Conservation (phyloP, 352 stramenopile genomes). For the Phytopythium aichiense region DNA sequence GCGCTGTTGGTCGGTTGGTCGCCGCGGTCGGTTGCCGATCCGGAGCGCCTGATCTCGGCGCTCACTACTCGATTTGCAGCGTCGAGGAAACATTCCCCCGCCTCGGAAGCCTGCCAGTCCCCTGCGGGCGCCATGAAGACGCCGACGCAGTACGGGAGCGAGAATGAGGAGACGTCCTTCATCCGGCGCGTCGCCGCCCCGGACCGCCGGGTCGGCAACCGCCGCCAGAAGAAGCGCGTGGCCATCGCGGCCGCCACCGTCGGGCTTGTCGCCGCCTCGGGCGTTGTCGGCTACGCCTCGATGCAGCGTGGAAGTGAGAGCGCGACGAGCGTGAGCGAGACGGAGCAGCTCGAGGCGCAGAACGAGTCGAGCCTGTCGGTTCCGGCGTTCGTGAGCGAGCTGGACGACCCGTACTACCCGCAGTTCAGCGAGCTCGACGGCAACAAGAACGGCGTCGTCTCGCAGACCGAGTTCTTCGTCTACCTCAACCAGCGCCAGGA, state of each 20-base stretch:
- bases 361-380: conserved; percentile 15
- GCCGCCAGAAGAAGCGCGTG: conserved; percentile 43
- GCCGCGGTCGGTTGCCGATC: neutral
- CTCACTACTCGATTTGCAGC: conserved; percentile 38
- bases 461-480: conserved; percentile 31
- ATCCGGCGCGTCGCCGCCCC: conserved; percentile 47
- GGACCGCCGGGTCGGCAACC: conserved; percentile 27
- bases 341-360: conserved; percentile 24
- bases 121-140: conserved; percentile 40
- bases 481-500: conserved; percentile 23
- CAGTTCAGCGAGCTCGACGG: conserved; percentile 30
- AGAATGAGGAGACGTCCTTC: conserved; percentile 60
- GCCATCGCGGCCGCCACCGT: conserved; percentile 31
- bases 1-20: too few relatives aligned
- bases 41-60: neutral
- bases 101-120: neutral
- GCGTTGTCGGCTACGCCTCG: conserved; percentile 38
- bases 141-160: conserved; percentile 42
- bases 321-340: conserved; percentile 7
- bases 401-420: conserved; percentile 39
- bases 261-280: conserved; percentile 32
- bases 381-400: conserved; percentile 26
- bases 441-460: conserved; percentile 27
- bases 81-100: conserved; percentile 18
- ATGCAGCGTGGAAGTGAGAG: conserved; percentile 7